Conservation (phyloP, 2,329 filamentous ascomycete genomes). For the Penicillium glabrum region DNA sequence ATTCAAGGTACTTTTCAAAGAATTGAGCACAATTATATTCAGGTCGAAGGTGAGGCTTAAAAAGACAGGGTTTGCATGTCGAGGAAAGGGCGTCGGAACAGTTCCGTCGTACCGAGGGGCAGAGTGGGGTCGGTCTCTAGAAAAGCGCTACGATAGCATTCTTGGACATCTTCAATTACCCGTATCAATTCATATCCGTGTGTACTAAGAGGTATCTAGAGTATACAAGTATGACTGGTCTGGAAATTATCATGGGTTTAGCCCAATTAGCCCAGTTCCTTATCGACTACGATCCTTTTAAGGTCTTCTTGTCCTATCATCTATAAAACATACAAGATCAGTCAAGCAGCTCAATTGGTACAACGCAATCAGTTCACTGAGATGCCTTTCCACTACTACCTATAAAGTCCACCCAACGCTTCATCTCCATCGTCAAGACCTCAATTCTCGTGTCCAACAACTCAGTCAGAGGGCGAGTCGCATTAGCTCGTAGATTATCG, state of each 20-base stretch:
- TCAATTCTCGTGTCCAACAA: constrained; percentile 12
- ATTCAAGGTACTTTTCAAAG: not conserved
- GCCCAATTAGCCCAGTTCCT: too few species aligned
- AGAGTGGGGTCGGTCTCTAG: not conserved
- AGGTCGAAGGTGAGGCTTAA: not conserved
- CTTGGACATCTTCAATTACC: not conserved
- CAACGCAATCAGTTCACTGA: not conserved
- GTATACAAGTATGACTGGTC: too few species aligned
- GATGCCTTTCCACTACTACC: constrained; percentile 9
- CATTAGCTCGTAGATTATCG: constrained; percentile 45
- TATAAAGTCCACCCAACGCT: constrained; percentile 13
- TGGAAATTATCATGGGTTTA: too few species aligned
- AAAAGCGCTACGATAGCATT: too few species aligned
- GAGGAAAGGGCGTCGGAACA: not conserved
- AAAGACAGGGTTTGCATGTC: not conserved
- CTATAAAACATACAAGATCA: too few species aligned
- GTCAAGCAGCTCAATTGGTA: too few species aligned
- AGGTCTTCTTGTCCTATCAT: too few species aligned
- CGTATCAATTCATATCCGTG: not conserved
- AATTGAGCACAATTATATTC: not conserved
- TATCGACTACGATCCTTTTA: too few species aligned
- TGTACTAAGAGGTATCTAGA: too few species aligned
- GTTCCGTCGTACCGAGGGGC: not conserved
- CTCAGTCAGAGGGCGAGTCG: constrained; percentile 9
- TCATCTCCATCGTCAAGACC: constrained; percentile 5